Conservation (phyloP, 371 early-diverging fungal species). For the Rhizomucor pusillus region DNA sequence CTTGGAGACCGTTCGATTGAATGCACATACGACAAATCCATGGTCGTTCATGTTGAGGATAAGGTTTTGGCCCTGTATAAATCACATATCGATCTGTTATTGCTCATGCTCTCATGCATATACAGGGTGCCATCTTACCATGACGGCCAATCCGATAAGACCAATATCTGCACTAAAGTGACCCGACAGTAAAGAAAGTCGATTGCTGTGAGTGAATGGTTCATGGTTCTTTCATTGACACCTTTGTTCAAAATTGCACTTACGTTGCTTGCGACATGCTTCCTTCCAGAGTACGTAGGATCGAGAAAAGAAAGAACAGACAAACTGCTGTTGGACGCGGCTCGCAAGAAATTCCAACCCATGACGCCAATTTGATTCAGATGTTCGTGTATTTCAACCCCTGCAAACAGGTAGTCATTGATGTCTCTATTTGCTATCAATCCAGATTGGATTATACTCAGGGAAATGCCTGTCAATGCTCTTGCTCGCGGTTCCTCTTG, state of each 20-base stretch:
- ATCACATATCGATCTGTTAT: not conserved
- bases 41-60: conserved; percentile 98
- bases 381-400: no score
- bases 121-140: conserved; percentile 67
- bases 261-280: conserved; percentile 14
- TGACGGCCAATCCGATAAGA: conserved; percentile 99
- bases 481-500: no score
- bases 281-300: not conserved
- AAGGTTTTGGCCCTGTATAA: conserved; percentile 94
- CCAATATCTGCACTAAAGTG: conserved; percentile 94
- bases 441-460: no score
- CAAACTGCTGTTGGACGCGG: not conserved
- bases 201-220: not conserved
- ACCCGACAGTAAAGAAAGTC: not conserved
- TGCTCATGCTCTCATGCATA: not conserved
- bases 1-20: conserved; percentile 96
- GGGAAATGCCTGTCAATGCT: no score
- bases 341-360: no score
- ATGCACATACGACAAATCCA: conserved; percentile 92
- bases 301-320: not conserved
- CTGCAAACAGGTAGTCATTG: no score
- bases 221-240: not conserved
- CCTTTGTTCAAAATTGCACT: not conserved
- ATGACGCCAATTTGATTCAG: no score
- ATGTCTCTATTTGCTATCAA: no score